Evolutionary conservation across 129 eudicot species (phyloP), one percentile per base, ranked within the genome.

Genomic region (Chrysanthemum lavandulifolium): DNA sequence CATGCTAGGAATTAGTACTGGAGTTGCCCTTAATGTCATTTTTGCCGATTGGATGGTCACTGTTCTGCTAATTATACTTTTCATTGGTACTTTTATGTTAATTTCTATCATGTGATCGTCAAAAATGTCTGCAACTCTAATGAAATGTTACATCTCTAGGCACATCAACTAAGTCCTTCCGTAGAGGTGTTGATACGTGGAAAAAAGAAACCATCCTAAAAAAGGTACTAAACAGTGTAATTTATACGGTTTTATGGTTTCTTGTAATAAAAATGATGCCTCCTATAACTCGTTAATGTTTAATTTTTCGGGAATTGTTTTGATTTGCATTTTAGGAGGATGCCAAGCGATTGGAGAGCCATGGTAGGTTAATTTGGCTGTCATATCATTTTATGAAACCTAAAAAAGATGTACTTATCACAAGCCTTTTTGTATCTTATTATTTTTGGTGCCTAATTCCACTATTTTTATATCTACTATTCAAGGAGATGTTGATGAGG

Each of bases 1-100:
- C 57, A 90, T 94, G 97, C 75, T 93, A 21, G 98, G 96, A 62
- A 86, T 93, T 76, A 93, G 98, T 79, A 79, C 88, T 50, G 98
- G 98, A 72, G 96, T 93, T 75, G 68, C 86, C n/a, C 90, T 93
- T 70, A 93, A 93, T 81, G 96, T 93, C 33, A 66, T 93, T 59
- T 89, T 93, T 73, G 96, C 98, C 10, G 98, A 93, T 79, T 93
- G 98, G 98, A 94, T 94, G 97, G 96, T 94, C 69, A 94, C 98
- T 2, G 86, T 94, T 65, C 91, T 94, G 65, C 77, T 94, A 27
- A 90, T 94, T 25, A 36, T 94, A 57, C 98, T 94, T 79, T 94
- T 94, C 64, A 31, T 90, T 50, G 98, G 98, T 92, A 84, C 68
- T 70, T 6, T 36, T 65, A 2, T 43, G 52, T 65, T 23, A 23